phyloP scores from a whole-genome alignment of 805 yeast genomes.

The Metschnikowia arizonensis region DNA sequence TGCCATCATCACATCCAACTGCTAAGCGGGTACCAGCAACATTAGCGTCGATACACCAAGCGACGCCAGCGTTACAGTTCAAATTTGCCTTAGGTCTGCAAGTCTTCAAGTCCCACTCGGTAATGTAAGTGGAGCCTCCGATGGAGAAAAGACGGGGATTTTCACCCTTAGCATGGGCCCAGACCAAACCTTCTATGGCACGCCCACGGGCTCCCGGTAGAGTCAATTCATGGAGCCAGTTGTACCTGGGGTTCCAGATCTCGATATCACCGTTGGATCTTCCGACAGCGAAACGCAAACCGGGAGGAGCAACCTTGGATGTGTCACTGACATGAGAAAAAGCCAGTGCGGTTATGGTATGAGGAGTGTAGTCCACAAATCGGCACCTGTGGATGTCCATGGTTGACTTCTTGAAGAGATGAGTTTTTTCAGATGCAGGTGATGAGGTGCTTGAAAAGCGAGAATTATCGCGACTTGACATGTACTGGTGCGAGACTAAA shows the following conservation, averaged over 20 bases:
- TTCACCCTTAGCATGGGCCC: slow-evolving; percentile 54
- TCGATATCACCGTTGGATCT: slow-evolving; percentile 93
- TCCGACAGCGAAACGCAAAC: slow-evolving; percentile 82
- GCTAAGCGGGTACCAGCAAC: slow-evolving; percentile 62
- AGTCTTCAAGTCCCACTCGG: slow-evolving; percentile 85
- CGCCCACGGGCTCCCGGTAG: slow-evolving; percentile 79
- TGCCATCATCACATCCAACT: slow-evolving; percentile 94
- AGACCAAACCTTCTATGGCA: slow-evolving; percentile 83
- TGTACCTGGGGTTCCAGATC: slow-evolving; percentile 83
- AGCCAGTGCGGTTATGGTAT: slow-evolving; percentile 73
- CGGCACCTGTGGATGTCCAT: slow-evolving; percentile 88
- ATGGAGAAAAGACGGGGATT: slow-evolving; percentile 77
- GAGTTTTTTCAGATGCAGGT: slow-evolving; percentile 18
- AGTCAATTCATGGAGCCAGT: slow-evolving; percentile 73
- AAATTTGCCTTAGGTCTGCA: slow-evolving; percentile 70
- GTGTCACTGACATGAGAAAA: slow-evolving; percentile 52
- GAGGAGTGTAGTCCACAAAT: slow-evolving; percentile 85
- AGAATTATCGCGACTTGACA: slow-evolving; percentile 3
- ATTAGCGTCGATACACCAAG: slow-evolving; percentile 81
- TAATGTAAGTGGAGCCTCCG: slow-evolving; percentile 86
- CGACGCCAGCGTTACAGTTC: slow-evolving; percentile 89
- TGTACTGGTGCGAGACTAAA: slow-evolving; percentile 3
- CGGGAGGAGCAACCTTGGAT: slow-evolving; percentile 39
- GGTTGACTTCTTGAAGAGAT: slow-evolving; percentile 7
- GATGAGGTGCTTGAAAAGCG: slow-evolving; percentile 10